phyloP scores from a whole-genome alignment of 257 asterid species.

The Buddleja alternifolia region DNA sequence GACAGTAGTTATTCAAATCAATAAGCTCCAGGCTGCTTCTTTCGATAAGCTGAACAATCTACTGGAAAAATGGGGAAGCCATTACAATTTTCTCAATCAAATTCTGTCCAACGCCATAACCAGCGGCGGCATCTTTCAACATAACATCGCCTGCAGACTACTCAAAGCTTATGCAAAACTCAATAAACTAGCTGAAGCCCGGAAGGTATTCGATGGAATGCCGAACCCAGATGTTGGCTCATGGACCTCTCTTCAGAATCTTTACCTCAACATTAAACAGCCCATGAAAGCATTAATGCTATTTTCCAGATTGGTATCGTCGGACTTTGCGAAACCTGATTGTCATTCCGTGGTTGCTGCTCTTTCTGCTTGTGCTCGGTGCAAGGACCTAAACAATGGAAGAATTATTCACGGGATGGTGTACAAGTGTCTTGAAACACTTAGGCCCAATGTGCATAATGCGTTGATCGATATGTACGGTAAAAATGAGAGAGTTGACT shows the following conservation, averaged over 20 bases:
- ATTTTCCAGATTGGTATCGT: conserved; percentile 41
- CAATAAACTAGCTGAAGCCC: conserved; percentile 45
- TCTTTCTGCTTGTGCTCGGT: conserved; percentile 68
- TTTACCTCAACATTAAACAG: conserved; percentile 53
- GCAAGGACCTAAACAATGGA: conserved; percentile 50
- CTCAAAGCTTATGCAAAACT: conserved; percentile 51
- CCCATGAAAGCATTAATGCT: conserved; percentile 52
- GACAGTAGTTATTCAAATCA: conserved; percentile 28
- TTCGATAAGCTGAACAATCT: conserved; percentile 39
- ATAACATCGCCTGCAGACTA: conserved; percentile 49
- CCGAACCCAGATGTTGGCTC: conserved; percentile 58
- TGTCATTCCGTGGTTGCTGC: conserved; percentile 67
- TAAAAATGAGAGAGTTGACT: conserved; percentile 39
- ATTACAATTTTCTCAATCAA: conserved; percentile 46
- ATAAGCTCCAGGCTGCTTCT: conserved; percentile 23
- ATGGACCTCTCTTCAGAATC: conserved; percentile 67
- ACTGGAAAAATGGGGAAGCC: conserved; percentile 41
- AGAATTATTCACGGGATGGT: conserved; percentile 62
- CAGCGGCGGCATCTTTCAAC: conserved; percentile 44
- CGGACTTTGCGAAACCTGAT: conserved; percentile 51
- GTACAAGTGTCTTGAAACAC: conserved; percentile 43
- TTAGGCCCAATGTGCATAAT: conserved; percentile 56
- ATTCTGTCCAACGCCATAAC: conserved; percentile 51
- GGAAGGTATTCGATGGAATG: conserved; percentile 55
- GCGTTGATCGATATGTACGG: conserved; percentile 79